Base-by-base conservation (phyloP, 768 basidiomycete species). In the Leccinum variicolor region DNA sequence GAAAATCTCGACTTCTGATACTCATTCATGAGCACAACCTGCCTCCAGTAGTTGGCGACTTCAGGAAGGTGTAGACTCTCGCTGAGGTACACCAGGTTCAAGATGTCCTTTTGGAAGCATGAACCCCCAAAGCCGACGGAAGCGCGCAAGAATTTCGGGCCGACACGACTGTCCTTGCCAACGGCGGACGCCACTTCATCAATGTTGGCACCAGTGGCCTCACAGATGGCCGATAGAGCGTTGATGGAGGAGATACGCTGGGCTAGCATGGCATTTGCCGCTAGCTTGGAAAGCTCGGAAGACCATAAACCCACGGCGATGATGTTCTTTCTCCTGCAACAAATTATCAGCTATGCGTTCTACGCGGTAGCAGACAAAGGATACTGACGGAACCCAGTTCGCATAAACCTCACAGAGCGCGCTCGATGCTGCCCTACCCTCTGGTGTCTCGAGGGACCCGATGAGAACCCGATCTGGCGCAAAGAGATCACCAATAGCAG, bases 41-140 rank as follows among this genome's bases (percentile, higher is more conserved):
- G 90, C 53, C 84, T 83, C 97, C 97, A 99, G 81, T 99, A 99
- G 17, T 87, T 89, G 29, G 96, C 97, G 26, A 99, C 95, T 74
- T 98, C 94, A 39, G 95, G 94, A 54, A 99, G 82, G 75, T 98
- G 94, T 55, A 93, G 76, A 61, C 90, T 93, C 77, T 98, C 95
- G 69, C 86, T 89, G 46, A 99, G 85, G 78, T 99, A 99, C 47
- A 98, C 97, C 60, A 99, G 81, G 79, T 99, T 99, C 69, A 99
- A 86, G 74, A 98, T 98, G 70, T 99, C 96, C 75, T 99, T 98
- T 78, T 98, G 96, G 91, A 99, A 99, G 79, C 96, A 99, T 13
- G 90, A 92, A 36, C 97, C 97, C 60, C 97, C 96, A 67, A 99
- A 99, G 21, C 97, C 96, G 66, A 97, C 94, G 50, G 88, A 90